Evolutionary conservation across 495 filamentous ascomycete species (phyloP).

Genomic region (Diplogelasinospora grovesii): DNA sequence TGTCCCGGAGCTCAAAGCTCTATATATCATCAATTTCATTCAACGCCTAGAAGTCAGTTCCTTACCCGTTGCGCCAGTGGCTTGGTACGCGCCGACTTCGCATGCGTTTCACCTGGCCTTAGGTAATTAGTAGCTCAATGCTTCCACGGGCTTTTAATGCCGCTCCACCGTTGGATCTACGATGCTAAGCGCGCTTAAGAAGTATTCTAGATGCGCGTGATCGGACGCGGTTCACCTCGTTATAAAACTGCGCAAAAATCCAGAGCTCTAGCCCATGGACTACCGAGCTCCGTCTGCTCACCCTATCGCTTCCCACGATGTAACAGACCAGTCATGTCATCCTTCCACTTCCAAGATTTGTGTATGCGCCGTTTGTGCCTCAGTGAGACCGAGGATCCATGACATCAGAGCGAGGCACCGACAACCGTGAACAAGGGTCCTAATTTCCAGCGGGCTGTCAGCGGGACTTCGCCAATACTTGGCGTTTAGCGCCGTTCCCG

Average conservation of each 20-base stretch:
- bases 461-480: conserved; percentile 6
- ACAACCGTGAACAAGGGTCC: conserved; percentile 10
- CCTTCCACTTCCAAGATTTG: too few species aligned
- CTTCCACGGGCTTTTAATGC: background rate
- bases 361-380: too few species aligned
- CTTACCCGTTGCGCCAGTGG: background rate
- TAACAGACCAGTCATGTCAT: too few species aligned
- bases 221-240: too few species aligned
- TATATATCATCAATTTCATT: background rate
- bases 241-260: too few species aligned
- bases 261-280: too few species aligned
- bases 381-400: conserved; percentile 15
- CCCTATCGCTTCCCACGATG: too few species aligned
- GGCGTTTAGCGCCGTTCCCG: background rate
- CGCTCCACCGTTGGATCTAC: background rate
- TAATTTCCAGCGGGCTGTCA: conserved; percentile 11
- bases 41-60: background rate
- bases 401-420: conserved; percentile 20
- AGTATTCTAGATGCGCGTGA: too few species aligned
- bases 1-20: too few species aligned
- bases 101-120: background rate
- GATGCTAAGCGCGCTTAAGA: too few species aligned
- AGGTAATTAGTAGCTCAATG: conserved; percentile 9
- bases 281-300: too few species aligned
- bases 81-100: background rate